Percentiles rank a stretch among this genome's conserved stretches.
phyloP scores from a whole-genome alignment of 2,329 filamentous ascomycete species.

The Rutstroemia sp. region DNA sequence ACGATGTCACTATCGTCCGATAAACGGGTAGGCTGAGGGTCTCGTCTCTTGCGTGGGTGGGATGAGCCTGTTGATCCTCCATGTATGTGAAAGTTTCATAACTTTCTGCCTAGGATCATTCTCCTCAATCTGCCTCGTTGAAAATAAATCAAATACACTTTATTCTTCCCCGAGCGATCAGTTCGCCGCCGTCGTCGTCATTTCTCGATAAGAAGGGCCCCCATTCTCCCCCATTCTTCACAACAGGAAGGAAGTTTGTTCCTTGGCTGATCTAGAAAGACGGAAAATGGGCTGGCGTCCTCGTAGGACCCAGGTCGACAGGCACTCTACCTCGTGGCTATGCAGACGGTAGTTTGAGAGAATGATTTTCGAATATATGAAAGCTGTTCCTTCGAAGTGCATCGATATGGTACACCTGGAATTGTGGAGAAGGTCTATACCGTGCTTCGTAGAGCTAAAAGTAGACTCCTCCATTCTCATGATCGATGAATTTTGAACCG shows the following conservation, averaged over 20 bases:
- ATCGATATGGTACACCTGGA: no score
- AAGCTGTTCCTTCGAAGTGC: no score
- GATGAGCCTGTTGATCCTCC: conserved; percentile 4
- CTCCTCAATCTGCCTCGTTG: conserved; percentile 1
- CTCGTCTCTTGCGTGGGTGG: background rate
- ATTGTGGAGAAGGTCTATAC: no score
- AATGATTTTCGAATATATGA: no score
- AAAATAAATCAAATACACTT: background rate
- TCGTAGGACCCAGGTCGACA: no score
- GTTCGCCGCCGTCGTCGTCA: background rate
- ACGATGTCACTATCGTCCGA: background rate
- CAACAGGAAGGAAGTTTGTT: no score
- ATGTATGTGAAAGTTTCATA: background rate
- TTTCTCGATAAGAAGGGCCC: background rate
- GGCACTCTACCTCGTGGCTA: no score
- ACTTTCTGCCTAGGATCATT: background rate
- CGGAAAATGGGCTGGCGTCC: no score
- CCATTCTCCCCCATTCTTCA: background rate
- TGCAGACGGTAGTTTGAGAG: no score
- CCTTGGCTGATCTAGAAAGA: no score
- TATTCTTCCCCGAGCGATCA: background rate
- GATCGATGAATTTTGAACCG: background rate
- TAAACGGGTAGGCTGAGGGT: background rate
- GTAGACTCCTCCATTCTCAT: background rate
- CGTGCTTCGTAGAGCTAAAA: no score